Base-by-base conservation (phyloP, 352 stramenopile genomes). In the Phytophthora sp. region DNA sequence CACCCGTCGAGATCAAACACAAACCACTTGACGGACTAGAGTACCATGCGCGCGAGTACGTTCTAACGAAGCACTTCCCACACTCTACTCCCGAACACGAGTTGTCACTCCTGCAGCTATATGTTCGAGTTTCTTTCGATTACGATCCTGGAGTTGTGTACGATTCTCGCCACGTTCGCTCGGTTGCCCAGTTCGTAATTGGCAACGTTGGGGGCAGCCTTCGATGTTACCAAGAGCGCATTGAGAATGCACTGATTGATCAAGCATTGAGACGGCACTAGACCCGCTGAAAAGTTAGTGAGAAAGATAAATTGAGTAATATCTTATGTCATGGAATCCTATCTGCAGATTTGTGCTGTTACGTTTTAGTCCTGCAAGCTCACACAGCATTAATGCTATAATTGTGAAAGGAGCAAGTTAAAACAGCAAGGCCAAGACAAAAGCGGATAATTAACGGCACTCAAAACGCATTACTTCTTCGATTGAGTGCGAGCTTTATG, bases 61-160 rank as follows among this genome's bases (percentile, higher is more conserved):
- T 84, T 38, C 42, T 91, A 21, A 66, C 85, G 18, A 78, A 77
- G 42, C 72, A 53, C 24, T 66, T 77, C 23, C 54, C 45, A 5
- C 37, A 44, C 0, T 77, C 74, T 6, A 61, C 66, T n/a, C 23
- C 38, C 2, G 56, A 70, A 41, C 38, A 61, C 23, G 66, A 82
- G 5, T 49, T 69, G 17, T 70, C 76, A 20, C 69, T 88, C 10
- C 54, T 91, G 44, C 74, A 87, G 49, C 74, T 74, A 43, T 83
- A 76, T 37, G 64, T 73, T 15, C 65, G 84, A 8, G 71, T 82
- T 28, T 77, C 74, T 4, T 72, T 79, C 13, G 69, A 88, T 31
- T 74, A 76, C 27, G 70, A 52, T 15, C 56, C 71, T 37, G 69
- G 65, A 18, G 55, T 53, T 28, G 49, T 63, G 15, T 55, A 64